Percentiles rank a stretch among this genome's conserved stretches.
Evolutionary conservation across 805 yeast species (phyloP).

Genomic region (Allodekkera sacchari): DNA sequence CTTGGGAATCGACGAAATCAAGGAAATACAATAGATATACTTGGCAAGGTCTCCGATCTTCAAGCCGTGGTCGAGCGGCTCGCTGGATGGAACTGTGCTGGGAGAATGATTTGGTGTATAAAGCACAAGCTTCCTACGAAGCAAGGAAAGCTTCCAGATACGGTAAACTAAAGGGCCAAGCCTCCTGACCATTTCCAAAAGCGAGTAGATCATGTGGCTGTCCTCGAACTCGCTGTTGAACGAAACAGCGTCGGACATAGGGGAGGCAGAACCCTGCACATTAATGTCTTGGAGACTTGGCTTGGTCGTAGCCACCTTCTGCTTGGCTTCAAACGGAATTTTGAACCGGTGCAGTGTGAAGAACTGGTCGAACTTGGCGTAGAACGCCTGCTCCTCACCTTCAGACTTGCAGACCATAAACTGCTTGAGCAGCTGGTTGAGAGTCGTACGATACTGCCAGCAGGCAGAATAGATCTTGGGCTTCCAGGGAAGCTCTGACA

Average conservation of each 20-base stretch:
- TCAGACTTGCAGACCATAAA: conserved; percentile 16
- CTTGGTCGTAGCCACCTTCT: conserved; percentile 1
- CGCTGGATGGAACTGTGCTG: conserved; percentile 4
- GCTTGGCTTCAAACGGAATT: too few relatives aligned
- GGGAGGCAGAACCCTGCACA: background rate
- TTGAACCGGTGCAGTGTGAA: conserved; percentile 10
- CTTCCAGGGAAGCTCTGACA: conserved; percentile 24
- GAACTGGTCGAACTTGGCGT: conserved; percentile 15
- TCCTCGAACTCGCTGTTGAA: background rate
- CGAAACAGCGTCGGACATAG: background rate
- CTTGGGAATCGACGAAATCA: conserved; percentile 56
- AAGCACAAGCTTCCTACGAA: conserved; percentile 48
- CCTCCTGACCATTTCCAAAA: conserved; percentile 36
- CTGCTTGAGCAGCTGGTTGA: conserved; percentile 24
- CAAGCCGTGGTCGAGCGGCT: conserved; percentile 7
- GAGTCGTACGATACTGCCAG: conserved; percentile 33
- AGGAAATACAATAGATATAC: conserved; percentile 48
- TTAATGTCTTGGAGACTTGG: background rate
- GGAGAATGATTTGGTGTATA: conserved; percentile 22
- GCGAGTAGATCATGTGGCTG: conserved; percentile 37
- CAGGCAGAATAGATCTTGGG: conserved; percentile 33
- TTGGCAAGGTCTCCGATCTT: conserved; percentile 33
- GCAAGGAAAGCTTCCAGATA: conserved; percentile 53
- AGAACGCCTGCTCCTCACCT: conserved; percentile 12
- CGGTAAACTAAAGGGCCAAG: conserved; percentile 62